A percentile compares a stretch with the other conserved stretches of the same genome.
phyloP scores from a whole-genome alignment of 1,284 basidiomycete genomes.

The Malassezia yamatoensis region DNA sequence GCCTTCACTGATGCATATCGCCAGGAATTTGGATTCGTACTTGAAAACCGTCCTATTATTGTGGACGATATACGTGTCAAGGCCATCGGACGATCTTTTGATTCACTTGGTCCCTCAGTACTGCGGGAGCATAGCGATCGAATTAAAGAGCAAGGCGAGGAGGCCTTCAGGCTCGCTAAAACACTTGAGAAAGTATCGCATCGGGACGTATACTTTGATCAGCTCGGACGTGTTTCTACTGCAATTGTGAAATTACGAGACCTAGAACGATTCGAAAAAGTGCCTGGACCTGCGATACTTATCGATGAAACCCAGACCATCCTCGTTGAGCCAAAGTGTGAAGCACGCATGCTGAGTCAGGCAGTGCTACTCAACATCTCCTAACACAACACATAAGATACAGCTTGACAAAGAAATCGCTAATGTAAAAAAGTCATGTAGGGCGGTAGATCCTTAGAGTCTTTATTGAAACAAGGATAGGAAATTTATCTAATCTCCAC shows the following conservation, averaged over 20 bases:
- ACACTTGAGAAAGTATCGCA: slow-evolving; percentile 50
- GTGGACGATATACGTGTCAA: slow-evolving; percentile 82
- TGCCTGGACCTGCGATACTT: slow-evolving; percentile 74
- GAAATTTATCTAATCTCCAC: too few species aligned
- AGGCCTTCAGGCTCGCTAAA: slow-evolving; percentile 50
- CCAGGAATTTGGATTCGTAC: slow-evolving; percentile 70
- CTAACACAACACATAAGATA: slow-evolving; percentile 11
- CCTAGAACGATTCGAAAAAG: slow-evolving; percentile 60
- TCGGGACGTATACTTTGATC: slow-evolving; percentile 67
- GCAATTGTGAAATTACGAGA: slow-evolving; percentile 66
- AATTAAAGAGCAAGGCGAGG: slow-evolving; percentile 26
- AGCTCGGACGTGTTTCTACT: slow-evolving; percentile 63
- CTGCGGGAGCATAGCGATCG: slow-evolving; percentile 55
- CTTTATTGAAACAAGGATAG: too few species aligned
- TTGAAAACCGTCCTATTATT: slow-evolving; percentile 65
- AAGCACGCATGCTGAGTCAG: slow-evolving; percentile 27
- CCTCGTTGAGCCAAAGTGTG: slow-evolving; percentile 53
- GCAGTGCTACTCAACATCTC: slow-evolving; percentile 31
- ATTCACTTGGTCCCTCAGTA: slow-evolving; percentile 68
- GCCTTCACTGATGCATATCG: slow-evolving; percentile 57
- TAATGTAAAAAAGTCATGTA: too few species aligned
- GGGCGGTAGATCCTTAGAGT: too few species aligned
- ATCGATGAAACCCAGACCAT: slow-evolving; percentile 89
- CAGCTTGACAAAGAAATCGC: too few species aligned
- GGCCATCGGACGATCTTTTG: slow-evolving; percentile 75